phyloP scores from a whole-genome alignment of 805 yeast species.

The Candida loeiensis region DNA sequence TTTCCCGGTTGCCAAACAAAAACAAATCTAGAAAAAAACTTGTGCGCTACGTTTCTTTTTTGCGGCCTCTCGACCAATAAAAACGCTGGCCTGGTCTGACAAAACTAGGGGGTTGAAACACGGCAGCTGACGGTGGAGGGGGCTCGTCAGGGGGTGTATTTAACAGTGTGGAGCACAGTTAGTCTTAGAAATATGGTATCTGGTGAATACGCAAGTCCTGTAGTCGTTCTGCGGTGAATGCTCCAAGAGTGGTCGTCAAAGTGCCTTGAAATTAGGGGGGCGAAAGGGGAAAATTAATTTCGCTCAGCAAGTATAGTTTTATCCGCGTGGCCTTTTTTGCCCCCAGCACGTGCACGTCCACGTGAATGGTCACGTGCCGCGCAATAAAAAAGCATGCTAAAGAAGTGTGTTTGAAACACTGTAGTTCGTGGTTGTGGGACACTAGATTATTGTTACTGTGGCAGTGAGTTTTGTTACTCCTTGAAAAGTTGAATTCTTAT shows the following conservation, averaged over 20 bases:
- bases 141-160: too few relatives aligned
- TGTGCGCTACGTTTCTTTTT: constrained; percentile 1
- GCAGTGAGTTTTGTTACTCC: too few relatives aligned
- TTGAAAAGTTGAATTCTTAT: too few relatives aligned
- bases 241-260: neutral
- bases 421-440: too few relatives aligned
- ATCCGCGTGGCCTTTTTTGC: constrained; percentile 1
- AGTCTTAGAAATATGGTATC: too few relatives aligned
- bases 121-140: neutral
- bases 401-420: neutral
- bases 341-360: neutral
- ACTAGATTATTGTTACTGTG: too few relatives aligned
- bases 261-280: constrained; percentile 1
- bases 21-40: neutral
- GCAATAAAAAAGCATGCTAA: neutral
- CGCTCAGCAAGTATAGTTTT: neutral
- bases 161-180: too few relatives aligned
- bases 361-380: constrained; percentile 1
- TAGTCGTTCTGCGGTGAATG: neutral
- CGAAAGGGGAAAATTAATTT: constrained; percentile 1
- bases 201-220: neutral
- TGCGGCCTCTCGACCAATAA: neutral
- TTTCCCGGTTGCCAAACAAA: constrained; percentile 1
- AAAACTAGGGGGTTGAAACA: constrained; percentile 1
- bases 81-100: neutral